Base-by-base conservation (phyloP, 768 basidiomycete species). In the Naganishia vishniacii region DNA sequence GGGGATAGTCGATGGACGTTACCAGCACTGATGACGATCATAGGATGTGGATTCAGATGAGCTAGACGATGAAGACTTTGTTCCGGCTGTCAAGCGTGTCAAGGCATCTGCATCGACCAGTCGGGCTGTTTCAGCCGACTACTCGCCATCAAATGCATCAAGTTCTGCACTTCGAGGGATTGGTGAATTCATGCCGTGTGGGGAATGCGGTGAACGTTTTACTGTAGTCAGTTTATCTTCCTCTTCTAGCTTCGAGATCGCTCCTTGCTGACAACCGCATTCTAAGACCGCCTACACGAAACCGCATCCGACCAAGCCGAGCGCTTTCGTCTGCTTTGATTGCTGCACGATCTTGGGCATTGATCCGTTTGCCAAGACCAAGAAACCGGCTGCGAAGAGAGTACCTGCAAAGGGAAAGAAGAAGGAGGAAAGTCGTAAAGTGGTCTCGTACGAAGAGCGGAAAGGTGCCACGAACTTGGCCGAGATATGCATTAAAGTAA, bases 131-230 rank as follows among this genome's bases (percentile, higher is more conserved):
- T 67, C 42, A 9, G 26, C 53, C 3, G 84, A 86, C 20, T 85
- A 85, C 63, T 81, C 83, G n/a, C 78, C 79, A 76, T 44, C 42
- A 44, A 44, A 72, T 74, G 16, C 77, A 69, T 53, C 71, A 41
- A 69, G 64, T 67, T 69, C 67, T 18, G 68, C 75, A 0, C 86
- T 86, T 65, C 88, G 87, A 0, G 80, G 86, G 3, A 81, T 86
- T 4, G 94, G 94, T 0, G 85, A 84, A 67, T 88, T 93, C 61
- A 85, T 85, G 68, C 79, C 82, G 7, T 99, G 95, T 72, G 88
- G 85, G 1, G 82, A 83, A 61, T 99, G 94, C 75, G 81, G 82
- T 56, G 86, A 88, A 64, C 84, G 86, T 69, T 95, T 94, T 73
- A 90, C 89, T 16, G 88, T 93, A 72, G 94, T 95, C 76, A 63